Base-by-base conservation (phyloP, 768 basidiomycete genomes). In the Psilocybe azurescens region DNA sequence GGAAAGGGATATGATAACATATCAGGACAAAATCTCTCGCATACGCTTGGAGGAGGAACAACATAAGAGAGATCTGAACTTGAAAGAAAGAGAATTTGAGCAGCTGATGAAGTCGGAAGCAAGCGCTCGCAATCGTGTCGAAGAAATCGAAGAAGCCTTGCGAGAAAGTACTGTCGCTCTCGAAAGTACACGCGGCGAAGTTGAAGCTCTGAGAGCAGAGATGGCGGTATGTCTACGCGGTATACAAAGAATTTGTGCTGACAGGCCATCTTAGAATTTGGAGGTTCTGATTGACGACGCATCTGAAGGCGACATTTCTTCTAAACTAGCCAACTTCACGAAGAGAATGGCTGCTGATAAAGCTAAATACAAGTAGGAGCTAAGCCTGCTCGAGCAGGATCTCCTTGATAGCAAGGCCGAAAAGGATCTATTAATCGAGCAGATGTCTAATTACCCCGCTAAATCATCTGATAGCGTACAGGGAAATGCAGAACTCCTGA, bases 131-230 rank as follows among this genome's bases (percentile, higher is more conserved):
- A 73, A 75, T 32, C 83, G 94, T 30, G 81, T 94, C 0, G 89
- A 89, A 60, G 97, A 99, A 72, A 83, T 95, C 20, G 95, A 97
- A 72, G 92, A 91, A 67, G 97, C 97, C 2, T 78, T 99, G 44
- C 80, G 90, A 64, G 95, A 98, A 78, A 94, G 91, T 66, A 89
- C 89, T 2, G 81, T 87, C 49, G 93, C 96, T 0, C 82, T 99
- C 9, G 96, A 99, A 74, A 90, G 90, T 67, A 92, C 95, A 5
- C 80, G 92, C 58, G 93, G 92, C 13, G 97, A 99, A 74, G 90
- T 98, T 11, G 97, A 99, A 77, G 62, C 78, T 77, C 68, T 88
- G 48, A 79, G 96, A 57, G 76, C 84, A 36, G 97, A 97, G 62
- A 78, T 91, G 48, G 80, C 86, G 38, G 94, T 95, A 74, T 80